A percentile compares a stretch with the other conserved stretches of the same genome.
Evolutionary conservation across 148 eudicot genomes (phyloP).

Genomic region (Salicornia ramosissima): DNA sequence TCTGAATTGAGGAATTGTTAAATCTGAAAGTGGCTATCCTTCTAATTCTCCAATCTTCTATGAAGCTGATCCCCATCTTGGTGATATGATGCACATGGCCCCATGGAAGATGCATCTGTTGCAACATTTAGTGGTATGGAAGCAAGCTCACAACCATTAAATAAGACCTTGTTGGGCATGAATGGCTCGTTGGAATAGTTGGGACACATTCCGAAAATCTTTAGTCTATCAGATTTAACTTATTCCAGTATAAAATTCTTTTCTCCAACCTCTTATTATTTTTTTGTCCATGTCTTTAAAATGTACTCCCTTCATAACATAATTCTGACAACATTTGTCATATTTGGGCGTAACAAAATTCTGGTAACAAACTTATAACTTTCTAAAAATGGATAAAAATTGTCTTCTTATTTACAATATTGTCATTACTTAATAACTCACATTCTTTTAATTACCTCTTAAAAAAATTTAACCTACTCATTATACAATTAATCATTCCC

Average conservation of each 20-base stretch:
- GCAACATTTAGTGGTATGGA: slow-evolving; percentile 51
- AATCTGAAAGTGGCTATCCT: slow-evolving; percentile 48
- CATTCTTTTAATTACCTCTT: no score
- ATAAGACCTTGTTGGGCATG: slow-evolving; percentile 43
- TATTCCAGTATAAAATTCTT: slow-evolving; percentile 42
- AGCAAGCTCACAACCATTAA: slow-evolving; percentile 44
- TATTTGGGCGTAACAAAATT: no score
- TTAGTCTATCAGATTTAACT: slow-evolving; percentile 61
- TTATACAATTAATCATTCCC: no score
- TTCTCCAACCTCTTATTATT: not conserved
- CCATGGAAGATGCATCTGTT: slow-evolving; percentile 46
- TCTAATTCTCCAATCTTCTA: slow-evolving; percentile 38
- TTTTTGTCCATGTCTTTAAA: not conserved
- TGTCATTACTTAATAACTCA: no score
- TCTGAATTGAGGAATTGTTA: slow-evolving; percentile 49
- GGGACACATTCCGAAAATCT: slow-evolving; percentile 54
- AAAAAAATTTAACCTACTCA: no score
- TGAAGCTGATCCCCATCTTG: slow-evolving; percentile 40
- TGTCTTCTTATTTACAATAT: no score
- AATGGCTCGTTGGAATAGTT: slow-evolving; percentile 46
- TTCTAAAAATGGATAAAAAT: no score
- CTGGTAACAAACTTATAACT: no score
- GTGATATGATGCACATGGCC: slow-evolving; percentile 42
- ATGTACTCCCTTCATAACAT: no score
- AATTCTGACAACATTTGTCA: no score